phyloP scores from a whole-genome alignment of 2,329 filamentous ascomycete species.

The Cryphonectria radicalis region DNA sequence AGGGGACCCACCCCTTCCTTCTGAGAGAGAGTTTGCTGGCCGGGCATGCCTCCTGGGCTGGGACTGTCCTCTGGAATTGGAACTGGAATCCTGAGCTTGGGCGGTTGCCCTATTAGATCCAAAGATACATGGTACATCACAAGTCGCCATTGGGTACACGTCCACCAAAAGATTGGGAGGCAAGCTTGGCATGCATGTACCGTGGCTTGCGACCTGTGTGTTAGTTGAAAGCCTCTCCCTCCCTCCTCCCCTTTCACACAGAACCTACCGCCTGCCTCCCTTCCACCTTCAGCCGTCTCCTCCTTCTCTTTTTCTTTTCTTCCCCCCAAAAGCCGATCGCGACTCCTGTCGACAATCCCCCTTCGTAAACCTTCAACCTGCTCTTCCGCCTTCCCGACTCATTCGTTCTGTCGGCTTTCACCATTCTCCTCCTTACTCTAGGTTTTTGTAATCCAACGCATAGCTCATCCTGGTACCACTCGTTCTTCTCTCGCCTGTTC shows the following conservation, averaged over 20 bases:
- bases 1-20: not conserved
- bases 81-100: not conserved
- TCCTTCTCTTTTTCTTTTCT: not conserved
- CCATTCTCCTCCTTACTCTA: not conserved
- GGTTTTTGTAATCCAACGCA: not conserved
- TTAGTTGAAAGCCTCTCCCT: not conserved
- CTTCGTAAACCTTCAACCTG: not conserved
- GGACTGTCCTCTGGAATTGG: not conserved
- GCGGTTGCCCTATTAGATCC: not conserved
- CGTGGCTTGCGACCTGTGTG: not conserved
- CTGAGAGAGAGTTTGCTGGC: not conserved
- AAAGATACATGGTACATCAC: not conserved
- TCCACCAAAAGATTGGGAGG: not conserved
- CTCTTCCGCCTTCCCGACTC: not conserved
- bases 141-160: not conserved
- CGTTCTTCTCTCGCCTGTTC: not conserved
- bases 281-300: not conserved
- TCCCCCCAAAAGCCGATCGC: not conserved
- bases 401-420: conserved; percentile 11
- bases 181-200: not conserved
- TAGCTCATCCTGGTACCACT: not conserved
- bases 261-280: not conserved
- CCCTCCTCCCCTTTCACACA: not conserved
- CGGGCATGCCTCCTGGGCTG: not conserved
- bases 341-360: not conserved